phyloP scores from a whole-genome alignment of 2,329 filamentous ascomycete species.

The Harringtonia lauricola region DNA sequence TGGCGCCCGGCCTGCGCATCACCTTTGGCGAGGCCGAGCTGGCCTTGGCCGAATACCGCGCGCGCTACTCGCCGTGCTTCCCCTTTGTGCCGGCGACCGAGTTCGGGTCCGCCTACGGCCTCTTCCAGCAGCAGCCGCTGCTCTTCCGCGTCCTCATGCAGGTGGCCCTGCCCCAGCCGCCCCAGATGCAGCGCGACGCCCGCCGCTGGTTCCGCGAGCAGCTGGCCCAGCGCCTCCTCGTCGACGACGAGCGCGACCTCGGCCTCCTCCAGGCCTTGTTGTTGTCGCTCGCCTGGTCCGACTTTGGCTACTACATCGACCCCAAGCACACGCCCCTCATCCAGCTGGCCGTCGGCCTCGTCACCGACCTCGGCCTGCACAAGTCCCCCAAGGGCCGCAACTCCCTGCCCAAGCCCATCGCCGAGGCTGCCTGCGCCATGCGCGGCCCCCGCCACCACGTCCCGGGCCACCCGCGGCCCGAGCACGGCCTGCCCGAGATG shows the following conservation, averaged over 20 bases:
- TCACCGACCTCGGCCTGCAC: constrained; percentile 26
- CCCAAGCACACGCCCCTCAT: constrained; percentile 24
- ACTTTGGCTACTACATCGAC: constrained; percentile 27
- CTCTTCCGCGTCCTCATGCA: constrained; percentile 28
- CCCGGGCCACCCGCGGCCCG: constrained; percentile 5
- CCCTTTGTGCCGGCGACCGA: constrained; percentile 25
- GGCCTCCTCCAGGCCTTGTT: constrained; percentile 28
- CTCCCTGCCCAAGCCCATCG: constrained; percentile 18
- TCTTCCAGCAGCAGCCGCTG: constrained; percentile 21
- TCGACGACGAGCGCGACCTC: constrained; percentile 22
- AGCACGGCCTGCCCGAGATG: constrained; percentile 24
- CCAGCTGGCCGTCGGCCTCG: constrained; percentile 26
- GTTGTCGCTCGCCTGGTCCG: constrained; percentile 27
- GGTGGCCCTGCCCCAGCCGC: constrained; percentile 19
- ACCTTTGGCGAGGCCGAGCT: constrained; percentile 21
- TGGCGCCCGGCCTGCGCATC: constrained; percentile 25
- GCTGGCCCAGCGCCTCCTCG: constrained; percentile 25
- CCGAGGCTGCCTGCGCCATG: constrained; percentile 19
- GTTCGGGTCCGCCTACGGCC: constrained; percentile 14
- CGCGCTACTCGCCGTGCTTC: constrained; percentile 21
- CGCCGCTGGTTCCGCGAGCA: constrained; percentile 25
- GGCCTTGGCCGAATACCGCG: constrained; percentile 22
- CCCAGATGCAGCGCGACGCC: constrained; percentile 20
- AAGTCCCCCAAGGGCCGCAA: constrained; percentile 15
- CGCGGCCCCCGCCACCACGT: neutral